Percentiles rank a stretch among this genome's conserved stretches.
Evolutionary conservation across 2,329 filamentous ascomycete genomes (phyloP).

Genomic region (Trichoderma sp.): DNA sequence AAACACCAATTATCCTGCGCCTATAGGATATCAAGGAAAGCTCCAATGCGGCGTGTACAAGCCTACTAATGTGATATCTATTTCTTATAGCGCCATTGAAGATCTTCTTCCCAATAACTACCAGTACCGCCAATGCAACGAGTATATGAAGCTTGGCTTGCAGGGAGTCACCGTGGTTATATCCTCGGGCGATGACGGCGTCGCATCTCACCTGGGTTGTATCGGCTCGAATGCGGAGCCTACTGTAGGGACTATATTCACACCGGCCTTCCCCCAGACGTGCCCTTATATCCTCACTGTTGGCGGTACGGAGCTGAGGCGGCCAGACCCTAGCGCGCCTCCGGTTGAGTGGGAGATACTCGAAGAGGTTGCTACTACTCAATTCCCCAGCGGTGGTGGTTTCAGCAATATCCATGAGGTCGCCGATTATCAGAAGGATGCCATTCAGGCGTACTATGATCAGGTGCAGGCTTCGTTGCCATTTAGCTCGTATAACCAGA

Average conservation of each 20-base stretch:
- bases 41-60: constrained; percentile 46
- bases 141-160: constrained; percentile 58
- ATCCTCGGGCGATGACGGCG: constrained; percentile 53
- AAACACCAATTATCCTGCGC: constrained; percentile 32
- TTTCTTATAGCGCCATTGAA: constrained; percentile 41
- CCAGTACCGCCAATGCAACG: constrained; percentile 52
- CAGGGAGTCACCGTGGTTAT: constrained; percentile 52
- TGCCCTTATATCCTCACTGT: constrained; percentile 54
- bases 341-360: constrained; percentile 6
- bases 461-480: constrained; percentile 27
- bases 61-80: constrained; percentile 55
- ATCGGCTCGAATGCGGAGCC: constrained; percentile 18
- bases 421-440: neutral
- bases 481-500: constrained; percentile 27
- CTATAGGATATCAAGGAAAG: constrained; percentile 44
- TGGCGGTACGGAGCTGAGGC: constrained; percentile 44
- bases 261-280: constrained; percentile 48
- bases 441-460: constrained; percentile 32
- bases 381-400: constrained; percentile 6
- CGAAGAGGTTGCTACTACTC: neutral
- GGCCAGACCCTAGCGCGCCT: neutral
- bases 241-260: constrained; percentile 38
- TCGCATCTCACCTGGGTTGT: constrained; percentile 48
- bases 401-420: neutral
- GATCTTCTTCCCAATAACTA: constrained; percentile 37